A percentile compares a stretch with the other conserved stretches of the same genome.
These are phyloP conservation scores for Geranium rotundifolium DNA, from an alignment of 345 rosid species.

Conservation along the genomic window DNA sequence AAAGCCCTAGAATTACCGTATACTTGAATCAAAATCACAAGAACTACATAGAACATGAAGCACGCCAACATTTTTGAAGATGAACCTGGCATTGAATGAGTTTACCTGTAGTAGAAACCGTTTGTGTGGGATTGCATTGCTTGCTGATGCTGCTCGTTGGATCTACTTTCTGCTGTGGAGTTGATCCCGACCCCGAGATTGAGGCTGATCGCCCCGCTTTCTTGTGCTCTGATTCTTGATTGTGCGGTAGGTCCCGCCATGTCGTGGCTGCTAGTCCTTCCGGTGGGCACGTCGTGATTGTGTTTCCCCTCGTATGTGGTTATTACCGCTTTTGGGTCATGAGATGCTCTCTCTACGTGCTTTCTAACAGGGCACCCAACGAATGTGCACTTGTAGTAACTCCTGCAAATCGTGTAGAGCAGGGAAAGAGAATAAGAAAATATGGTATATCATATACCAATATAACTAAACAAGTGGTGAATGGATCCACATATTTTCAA, in stretches of 20 bases:
- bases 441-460: not conserved
- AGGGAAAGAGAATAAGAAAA: not conserved
- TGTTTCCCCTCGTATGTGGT: constrained; percentile 98
- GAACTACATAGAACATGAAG: too few relatives aligned
- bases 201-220: constrained; percentile 68
- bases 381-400: constrained; percentile 95
- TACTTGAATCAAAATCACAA: too few relatives aligned
- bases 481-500: too few relatives aligned
- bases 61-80: constrained; percentile 42
- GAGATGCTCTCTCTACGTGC: too few relatives aligned
- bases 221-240: constrained; percentile 42
- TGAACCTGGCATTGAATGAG: constrained; percentile 34
- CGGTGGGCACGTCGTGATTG: constrained; percentile 83
- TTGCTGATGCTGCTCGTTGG: constrained; percentile 34
- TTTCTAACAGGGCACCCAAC: constrained; percentile 81
- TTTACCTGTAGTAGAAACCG: constrained; percentile 35
- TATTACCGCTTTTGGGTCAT: constrained; percentile 94
- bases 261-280: constrained; percentile 56
- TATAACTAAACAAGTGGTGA: too few relatives aligned
- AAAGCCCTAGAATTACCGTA: too few relatives aligned
- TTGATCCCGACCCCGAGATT: constrained; percentile 86
- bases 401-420: constrained; percentile 37
- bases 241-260: constrained; percentile 36
- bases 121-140: constrained; percentile 23
- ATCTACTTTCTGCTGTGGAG: constrained; percentile 37